Evolutionary conservation across 2,329 filamentous ascomycete species (phyloP).

Genomic region (Sclerotinia nivalis): DNA sequence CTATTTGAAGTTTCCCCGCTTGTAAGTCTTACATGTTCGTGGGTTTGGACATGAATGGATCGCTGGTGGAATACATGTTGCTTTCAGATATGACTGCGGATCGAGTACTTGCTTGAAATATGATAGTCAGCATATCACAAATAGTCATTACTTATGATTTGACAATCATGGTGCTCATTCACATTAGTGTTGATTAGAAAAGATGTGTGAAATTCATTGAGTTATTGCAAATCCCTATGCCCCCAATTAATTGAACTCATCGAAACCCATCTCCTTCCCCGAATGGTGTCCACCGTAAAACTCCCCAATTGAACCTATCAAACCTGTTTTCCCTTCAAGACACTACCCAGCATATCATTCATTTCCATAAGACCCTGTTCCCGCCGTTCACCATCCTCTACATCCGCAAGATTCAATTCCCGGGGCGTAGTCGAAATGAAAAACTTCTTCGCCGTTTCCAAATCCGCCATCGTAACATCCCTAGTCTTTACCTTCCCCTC

Average conservation of each 20-base stretch:
- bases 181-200: not conserved
- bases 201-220: not conserved
- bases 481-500: not conserved
- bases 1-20: not conserved
- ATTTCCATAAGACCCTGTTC: not conserved
- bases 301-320: too few relatives aligned
- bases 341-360: not conserved
- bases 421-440: not conserved
- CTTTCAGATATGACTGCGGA: not conserved
- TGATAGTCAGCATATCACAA: not conserved
- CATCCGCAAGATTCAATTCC: not conserved
- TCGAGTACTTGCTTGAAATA: not conserved
- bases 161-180: not conserved
- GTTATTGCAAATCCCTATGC: not conserved
- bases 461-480: conserved; percentile 1
- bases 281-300: not conserved
- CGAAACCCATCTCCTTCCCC: not conserved
- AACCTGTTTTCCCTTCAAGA: not conserved
- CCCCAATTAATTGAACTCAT: not conserved
- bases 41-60: not conserved
- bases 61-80: too few relatives aligned
- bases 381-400: not conserved
- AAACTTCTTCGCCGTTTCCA: not conserved
- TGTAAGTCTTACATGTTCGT: too few relatives aligned
- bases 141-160: too few relatives aligned